Evolutionary conservation across 108 stramenopile species (phyloP), one percentile per base, ranked within the genome.

Genomic region (Fistulifera pelliculosa): DNA sequence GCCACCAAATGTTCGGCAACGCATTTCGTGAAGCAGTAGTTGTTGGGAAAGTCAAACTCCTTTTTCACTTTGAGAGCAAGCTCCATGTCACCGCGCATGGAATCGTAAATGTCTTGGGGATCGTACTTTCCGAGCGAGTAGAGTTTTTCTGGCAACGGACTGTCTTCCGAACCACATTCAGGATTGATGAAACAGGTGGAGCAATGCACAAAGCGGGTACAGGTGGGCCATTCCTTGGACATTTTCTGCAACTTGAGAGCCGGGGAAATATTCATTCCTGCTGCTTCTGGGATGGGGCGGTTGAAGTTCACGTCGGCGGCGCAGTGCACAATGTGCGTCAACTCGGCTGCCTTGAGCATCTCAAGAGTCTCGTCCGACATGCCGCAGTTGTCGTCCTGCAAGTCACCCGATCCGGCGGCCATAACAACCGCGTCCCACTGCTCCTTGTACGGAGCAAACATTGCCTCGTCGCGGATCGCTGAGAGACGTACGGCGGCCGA

Each of bases 181-280:
- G 86, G 86, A 56, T 93, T 87, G 35, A 93, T 81, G 57, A 93
- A 93, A 21, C 87, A 83, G 4, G 91, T 93, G 57, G 85, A 87
- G 44, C 89, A 69, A 56, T 93, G 81, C n/a, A 88, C 77, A 49
- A 82, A 89, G 25, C 62, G 65, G 11, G 81, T 71, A 11, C 44
- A 21, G 44, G 19, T 21, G 3, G 44, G 21, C 21, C 44, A 45
- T 21, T 45, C 44, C 17, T 45, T 21, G 44, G 21, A 45, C 31
- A 88, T 59, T 17, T 40, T 15, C 52, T 81, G 83, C 67, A 89
- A 60, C 53, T 71, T 69, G 31, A 90, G 59, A 1, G 85, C 50
- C 5, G 87, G 80, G 12, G 86, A 66, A n/a, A 90, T 82, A 48
- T 87, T 93, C 27, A 81, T 75, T 40, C 56, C 27, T 0, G 87